A percentile compares a stretch with the other conserved stretches of the same genome.
Evolutionary conservation across 306 rosid species (phyloP).

Genomic region (Sophora flavescens): DNA sequence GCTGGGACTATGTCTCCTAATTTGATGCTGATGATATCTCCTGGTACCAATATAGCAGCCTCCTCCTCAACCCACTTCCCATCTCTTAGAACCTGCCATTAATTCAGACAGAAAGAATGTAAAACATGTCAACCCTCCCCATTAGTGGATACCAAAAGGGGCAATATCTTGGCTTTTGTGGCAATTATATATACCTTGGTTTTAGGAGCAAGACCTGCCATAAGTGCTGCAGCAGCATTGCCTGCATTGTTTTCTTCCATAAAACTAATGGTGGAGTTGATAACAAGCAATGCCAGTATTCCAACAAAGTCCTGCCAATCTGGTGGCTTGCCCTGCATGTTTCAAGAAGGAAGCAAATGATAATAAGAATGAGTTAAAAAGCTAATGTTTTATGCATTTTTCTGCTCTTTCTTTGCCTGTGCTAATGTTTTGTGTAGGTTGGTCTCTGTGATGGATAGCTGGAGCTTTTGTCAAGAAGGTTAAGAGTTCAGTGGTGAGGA

Average conservation of each 20-base stretch:
- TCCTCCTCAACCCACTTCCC: constrained; percentile 73
- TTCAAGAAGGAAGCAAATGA: background rate
- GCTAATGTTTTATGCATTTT: too few relatives aligned
- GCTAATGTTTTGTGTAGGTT: too few relatives aligned
- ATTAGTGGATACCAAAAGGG: background rate
- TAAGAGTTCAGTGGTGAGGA: too few relatives aligned
- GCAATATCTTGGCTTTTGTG: constrained; percentile 37
- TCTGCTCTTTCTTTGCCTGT: too few relatives aligned
- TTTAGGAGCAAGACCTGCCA: constrained; percentile 94
- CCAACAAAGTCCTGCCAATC: constrained; percentile 86
- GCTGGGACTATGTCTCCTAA: constrained; percentile 83
- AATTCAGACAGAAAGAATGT: background rate
- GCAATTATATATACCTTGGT: constrained; percentile 56
- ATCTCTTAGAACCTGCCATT: constrained; percentile 66
- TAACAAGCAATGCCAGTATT: constrained; percentile 60
- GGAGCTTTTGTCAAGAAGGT: too few relatives aligned
- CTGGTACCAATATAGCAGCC: constrained; percentile 78
- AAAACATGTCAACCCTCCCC: background rate
- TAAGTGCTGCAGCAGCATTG: constrained; percentile 87
- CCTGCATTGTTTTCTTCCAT: constrained; percentile 89
- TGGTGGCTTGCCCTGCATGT: constrained; percentile 70
- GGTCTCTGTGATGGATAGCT: too few relatives aligned
- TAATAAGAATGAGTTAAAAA: too few relatives aligned
- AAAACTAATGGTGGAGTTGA: constrained; percentile 85
- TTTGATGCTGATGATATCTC: constrained; percentile 78